Evolutionary conservation across 1,284 basidiomycete genomes (phyloP).

Genomic region (Meripilus lineatus): DNA sequence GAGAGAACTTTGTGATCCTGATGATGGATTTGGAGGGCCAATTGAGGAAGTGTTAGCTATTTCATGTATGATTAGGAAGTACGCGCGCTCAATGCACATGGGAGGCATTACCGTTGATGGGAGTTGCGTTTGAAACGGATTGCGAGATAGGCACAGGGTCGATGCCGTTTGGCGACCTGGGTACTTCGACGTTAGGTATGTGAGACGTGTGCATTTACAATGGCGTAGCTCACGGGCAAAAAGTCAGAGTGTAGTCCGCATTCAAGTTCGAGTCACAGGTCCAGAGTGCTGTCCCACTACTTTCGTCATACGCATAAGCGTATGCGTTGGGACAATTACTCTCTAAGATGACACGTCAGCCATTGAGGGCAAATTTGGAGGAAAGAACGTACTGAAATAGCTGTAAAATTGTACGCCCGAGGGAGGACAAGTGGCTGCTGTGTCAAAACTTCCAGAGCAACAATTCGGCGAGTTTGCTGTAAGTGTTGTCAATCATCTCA

Average conservation of each 20-base stretch:
- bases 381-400: slow-evolving; percentile 24
- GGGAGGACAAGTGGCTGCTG: slow-evolving; percentile 37
- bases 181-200: background rate
- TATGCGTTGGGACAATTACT: slow-evolving; percentile 43
- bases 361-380: background rate
- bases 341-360: slow-evolving; percentile 25
- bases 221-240: slow-evolving; percentile 36
- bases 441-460: slow-evolving; percentile 38
- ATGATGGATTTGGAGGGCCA: too few relatives aligned
- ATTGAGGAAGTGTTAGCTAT: too few relatives aligned
- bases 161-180: slow-evolving; percentile 8
- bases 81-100: too few relatives aligned
- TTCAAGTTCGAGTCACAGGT: slow-evolving; percentile 33
- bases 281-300: slow-evolving; percentile 41
- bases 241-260: slow-evolving; percentile 45
- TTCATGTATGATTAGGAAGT: too few relatives aligned
- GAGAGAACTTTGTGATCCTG: too few relatives aligned
- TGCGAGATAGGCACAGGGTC: background rate
- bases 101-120: background rate
- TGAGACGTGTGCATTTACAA: background rate
- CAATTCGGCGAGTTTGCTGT: slow-evolving; percentile 33
- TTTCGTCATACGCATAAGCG: slow-evolving; percentile 49
- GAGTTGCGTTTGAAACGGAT: background rate
- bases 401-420: slow-evolving; percentile 37
- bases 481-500: background rate